Conservation (phyloP, 768 basidiomycete species). For the Phylloporus arenicola region DNA sequence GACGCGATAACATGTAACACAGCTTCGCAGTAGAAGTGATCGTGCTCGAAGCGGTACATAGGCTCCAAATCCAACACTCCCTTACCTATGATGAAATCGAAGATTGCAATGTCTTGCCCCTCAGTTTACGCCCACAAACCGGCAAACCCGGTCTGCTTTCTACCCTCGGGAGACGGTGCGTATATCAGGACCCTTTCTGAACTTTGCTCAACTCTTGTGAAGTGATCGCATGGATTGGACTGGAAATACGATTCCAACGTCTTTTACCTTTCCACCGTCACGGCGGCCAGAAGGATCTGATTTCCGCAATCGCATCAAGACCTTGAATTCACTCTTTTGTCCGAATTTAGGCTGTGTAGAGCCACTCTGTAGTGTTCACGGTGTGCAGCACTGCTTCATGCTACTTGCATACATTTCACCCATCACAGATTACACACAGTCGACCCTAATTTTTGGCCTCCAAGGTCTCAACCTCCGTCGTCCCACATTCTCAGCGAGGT, state of each 20-base stretch:
- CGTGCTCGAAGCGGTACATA: slow-evolving; percentile 41
- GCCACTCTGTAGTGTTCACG: slow-evolving; percentile 46
- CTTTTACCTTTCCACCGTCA: slow-evolving; percentile 8
- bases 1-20: slow-evolving; percentile 19
- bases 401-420: slow-evolving; percentile 12
- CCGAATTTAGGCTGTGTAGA: slow-evolving; percentile 47
- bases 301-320: slow-evolving; percentile 29
- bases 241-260: slow-evolving; percentile 21
- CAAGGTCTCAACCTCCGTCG: neutral
- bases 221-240: slow-evolving; percentile 32
- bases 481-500: slow-evolving; percentile 4
- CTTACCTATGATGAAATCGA: slow-evolving; percentile 46
- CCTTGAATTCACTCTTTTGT: slow-evolving; percentile 44
- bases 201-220: slow-evolving; percentile 5
- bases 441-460: slow-evolving; percentile 17
- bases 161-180: slow-evolving; percentile 18
- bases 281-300: slow-evolving; percentile 9
- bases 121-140: slow-evolving; percentile 27
- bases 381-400: slow-evolving; percentile 26
- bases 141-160: slow-evolving; percentile 27
- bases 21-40: slow-evolving; percentile 43
- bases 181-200: slow-evolving; percentile 17
- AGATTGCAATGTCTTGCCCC: slow-evolving; percentile 41
- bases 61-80: slow-evolving; percentile 35
- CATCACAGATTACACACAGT: slow-evolving; percentile 17